Base-by-base conservation (phyloP, 2,329 filamentous ascomycete genomes). In the Trichophyton rubrum region DNA sequence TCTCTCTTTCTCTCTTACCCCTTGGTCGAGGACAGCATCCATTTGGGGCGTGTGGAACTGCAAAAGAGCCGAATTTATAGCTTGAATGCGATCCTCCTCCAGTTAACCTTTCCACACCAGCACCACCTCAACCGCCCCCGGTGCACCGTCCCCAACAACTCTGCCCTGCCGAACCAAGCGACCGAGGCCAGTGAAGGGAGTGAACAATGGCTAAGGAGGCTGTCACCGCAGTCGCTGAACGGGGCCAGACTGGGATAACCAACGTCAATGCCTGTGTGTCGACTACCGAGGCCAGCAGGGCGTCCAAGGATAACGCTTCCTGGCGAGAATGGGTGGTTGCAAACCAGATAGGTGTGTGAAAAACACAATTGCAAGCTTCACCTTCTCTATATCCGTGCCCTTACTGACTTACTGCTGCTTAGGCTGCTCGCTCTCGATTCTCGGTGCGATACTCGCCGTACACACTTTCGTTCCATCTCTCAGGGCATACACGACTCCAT, bases 351-450 rank as follows among this genome's bases (percentile, higher is more conserved):
- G 87, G 88, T 91, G 84, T 62, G 83, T 75, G 11, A 38, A 56
- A 56, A 51, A 13, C 55, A 15, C 11, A 17, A 20, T 56, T 55
- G 38, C 51, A 13, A 9, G 49, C 24, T 53, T 27, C 30, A 22
- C 30, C 2, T 30, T 38, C 40, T 38, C 38, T 55, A 35, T 30
- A 30, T 55, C 30, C 8, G 15, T 20, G 55, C 15, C 33, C 9
- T 57, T 22, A 51, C 27, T 61, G 47, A 59, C 49, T 5, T 57
- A 35, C 20, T 60, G 40, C 15, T n/a, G 47, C 3, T 41, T 9
- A 90, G 90, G 89, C 63, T 83, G 96, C 66, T 89, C 90, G 11
- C 81, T 93, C 73, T 96, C 95, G 72, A 85, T 93, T 62, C 79
- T 96, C 65, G 84, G 89, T 61, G 85, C 95, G 65, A 84, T 96